Conservation (phyloP, 2,329 filamentous ascomycete genomes). For the Paecilomyces variotii region DNA sequence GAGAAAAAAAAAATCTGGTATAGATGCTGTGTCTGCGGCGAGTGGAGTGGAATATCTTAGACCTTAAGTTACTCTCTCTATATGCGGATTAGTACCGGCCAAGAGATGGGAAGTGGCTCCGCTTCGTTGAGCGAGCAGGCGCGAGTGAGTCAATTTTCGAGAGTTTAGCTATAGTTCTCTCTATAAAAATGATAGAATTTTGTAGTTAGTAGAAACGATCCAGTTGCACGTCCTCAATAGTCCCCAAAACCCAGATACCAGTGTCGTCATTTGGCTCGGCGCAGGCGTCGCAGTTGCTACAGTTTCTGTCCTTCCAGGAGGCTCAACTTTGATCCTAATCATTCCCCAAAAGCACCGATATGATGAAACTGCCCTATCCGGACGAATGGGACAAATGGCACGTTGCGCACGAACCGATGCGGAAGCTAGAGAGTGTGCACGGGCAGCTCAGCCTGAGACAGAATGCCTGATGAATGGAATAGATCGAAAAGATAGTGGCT, state of each 20-base stretch:
- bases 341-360: background rate
- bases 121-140: background rate
- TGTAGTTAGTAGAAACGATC: background rate
- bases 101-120: background rate
- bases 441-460: background rate
- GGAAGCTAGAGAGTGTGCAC: background rate
- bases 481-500: background rate
- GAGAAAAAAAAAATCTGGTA: background rate
- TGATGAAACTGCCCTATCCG: background rate
- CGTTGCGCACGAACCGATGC: background rate
- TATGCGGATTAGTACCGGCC: background rate
- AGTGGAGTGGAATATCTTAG: background rate
- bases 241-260: background rate
- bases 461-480: background rate
- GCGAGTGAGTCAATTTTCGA: background rate
- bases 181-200: background rate
- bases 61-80: background rate
- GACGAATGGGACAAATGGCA: background rate
- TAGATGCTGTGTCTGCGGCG: background rate
- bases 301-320: background rate
- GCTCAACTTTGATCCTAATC: background rate
- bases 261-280: background rate
- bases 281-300: background rate
- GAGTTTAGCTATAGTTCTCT: background rate
- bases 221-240: constrained; percentile 1